phyloP scores from a whole-genome alignment of 352 stramenopile genomes.

The Globisporangium heterothallicum region DNA sequence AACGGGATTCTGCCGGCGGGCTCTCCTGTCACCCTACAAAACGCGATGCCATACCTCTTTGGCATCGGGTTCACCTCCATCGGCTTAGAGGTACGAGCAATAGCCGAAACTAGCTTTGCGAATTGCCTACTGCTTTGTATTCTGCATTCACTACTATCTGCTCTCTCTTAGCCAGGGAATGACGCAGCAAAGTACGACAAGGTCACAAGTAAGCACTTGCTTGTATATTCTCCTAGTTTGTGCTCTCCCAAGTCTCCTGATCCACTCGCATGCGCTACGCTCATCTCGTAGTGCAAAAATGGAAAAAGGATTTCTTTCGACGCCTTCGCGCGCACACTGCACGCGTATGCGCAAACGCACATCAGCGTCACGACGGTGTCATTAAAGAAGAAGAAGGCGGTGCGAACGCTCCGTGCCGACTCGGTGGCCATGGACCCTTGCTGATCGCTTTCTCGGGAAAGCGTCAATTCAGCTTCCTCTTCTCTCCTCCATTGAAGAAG shows the following conservation, averaged over 20 bases:
- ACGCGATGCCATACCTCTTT: conserved; percentile 51
- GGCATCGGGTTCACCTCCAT: conserved; percentile 82
- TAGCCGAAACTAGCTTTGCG: no score
- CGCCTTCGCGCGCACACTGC: conserved; percentile 48
- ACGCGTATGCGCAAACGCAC: conserved; percentile 35
- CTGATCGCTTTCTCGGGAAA: conserved; percentile 86
- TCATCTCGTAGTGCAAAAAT: conserved; percentile 66
- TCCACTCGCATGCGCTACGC: no score
- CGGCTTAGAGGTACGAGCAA: conserved; percentile 69
- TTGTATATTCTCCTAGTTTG: not conserved
- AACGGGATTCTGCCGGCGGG: conserved; percentile 50
- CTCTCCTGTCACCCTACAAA: conserved; percentile 63
- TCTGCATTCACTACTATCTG: not conserved
- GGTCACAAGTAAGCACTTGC: conserved; percentile 39
- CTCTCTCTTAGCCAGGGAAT: conserved; percentile 56
- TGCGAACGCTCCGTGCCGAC: conserved; percentile 21
- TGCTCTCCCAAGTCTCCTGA: not conserved
- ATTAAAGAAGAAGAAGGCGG: conserved; percentile 7
- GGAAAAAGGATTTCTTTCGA: conserved; percentile 54
- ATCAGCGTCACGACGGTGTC: conserved; percentile 17
- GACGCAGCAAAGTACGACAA: conserved; percentile 78
- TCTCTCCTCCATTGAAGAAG: conserved; percentile 63
- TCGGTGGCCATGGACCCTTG: conserved; percentile 42
- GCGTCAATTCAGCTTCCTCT: conserved; percentile 82
- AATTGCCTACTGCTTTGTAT: no score